Base-by-base conservation (phyloP, 23 red algal species). In the Agarophyton chilense region DNA sequence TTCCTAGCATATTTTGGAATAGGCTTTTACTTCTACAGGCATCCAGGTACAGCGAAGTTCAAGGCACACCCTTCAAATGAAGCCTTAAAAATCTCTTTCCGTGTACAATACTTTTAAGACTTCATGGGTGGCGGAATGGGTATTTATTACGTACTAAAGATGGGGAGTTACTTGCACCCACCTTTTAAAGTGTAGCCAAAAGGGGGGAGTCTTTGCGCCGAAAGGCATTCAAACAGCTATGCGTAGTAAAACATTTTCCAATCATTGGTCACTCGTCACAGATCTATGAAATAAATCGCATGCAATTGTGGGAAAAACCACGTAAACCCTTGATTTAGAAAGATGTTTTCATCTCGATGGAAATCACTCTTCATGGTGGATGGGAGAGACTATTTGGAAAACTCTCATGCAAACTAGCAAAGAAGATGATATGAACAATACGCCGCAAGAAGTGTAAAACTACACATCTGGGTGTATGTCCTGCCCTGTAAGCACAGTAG, bases 41-140 rank as follows among this genome's bases (percentile, higher is more conserved):
- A 33, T 29, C 68, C 68, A 2, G 29, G 16, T 29, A 35, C 41
- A 49, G 68, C 18, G 24, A 25, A 49, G 68, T 19, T 47, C 17
- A 49, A 43, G 43, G 38, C 68, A 29, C 41, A 47, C 21, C 26
- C 40, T 26, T 40, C 40, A 19, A 12, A 28, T 28, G 38, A 38
- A 0, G 5, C 2, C 43, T 19, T 39, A 21, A 29, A 49, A 35
- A 53, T n/a, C 19, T 52, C 2, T 57, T 76, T n/a, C n/a, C n/a
- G 6, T 72, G 80, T 18, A 83, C 81, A 2, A 80, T 95, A 14
- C 86, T 95, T 13, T 46, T 95, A 43, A 91, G 86, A 22, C 54
- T 95, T 10, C 87, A 95, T 82, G 93, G 93, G 6, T 95, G 92
- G 41, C 93, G 93, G 18, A 36, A 73, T 34, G 93, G 92, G 10